A percentile compares a stretch with the other conserved stretches of the same genome.
These are phyloP conservation scores for Solanum okadae DNA, from an alignment of 257 asterid genomes.

Conservation along the genomic window DNA sequence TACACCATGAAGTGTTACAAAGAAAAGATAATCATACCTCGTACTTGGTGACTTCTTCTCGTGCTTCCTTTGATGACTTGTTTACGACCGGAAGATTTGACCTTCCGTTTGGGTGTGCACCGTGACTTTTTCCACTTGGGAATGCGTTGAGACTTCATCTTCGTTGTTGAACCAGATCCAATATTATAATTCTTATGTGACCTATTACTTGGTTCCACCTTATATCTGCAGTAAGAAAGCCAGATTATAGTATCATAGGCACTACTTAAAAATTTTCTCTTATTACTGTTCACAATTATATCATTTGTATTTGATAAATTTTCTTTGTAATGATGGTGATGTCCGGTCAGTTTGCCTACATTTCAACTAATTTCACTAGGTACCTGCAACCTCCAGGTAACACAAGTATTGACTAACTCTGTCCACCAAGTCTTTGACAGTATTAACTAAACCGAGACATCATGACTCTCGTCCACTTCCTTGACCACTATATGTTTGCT, in stretches of 20 bases:
- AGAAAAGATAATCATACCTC: slow-evolving; percentile 39
- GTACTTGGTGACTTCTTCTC: slow-evolving; percentile 49
- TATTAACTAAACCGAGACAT: neutral
- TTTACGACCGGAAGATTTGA: slow-evolving; percentile 19
- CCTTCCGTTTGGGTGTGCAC: neutral
- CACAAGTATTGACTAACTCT: neutral
- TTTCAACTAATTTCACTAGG: neutral
- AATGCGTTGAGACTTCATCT: slow-evolving; percentile 42
- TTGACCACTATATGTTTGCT: neutral
- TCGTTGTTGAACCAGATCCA: slow-evolving; percentile 34
- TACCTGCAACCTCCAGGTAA: neutral
- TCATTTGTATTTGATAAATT: neutral
- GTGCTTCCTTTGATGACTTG: slow-evolving; percentile 55
- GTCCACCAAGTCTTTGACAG: neutral
- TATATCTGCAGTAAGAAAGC: slow-evolving; percentile 42
- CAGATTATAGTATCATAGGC: neutral
- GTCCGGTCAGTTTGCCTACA: neutral
- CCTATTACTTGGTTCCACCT: slow-evolving; percentile 58
- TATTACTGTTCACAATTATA: neutral
- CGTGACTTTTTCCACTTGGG: slow-evolving; percentile 18
- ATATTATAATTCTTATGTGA: slow-evolving; percentile 39
- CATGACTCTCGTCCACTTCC: neutral
- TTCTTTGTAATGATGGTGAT: neutral
- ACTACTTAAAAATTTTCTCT: neutral
- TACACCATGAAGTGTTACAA: neutral